Conservation (phyloP, 2,329 filamentous ascomycete species). For the Penicillium nordicum region DNA sequence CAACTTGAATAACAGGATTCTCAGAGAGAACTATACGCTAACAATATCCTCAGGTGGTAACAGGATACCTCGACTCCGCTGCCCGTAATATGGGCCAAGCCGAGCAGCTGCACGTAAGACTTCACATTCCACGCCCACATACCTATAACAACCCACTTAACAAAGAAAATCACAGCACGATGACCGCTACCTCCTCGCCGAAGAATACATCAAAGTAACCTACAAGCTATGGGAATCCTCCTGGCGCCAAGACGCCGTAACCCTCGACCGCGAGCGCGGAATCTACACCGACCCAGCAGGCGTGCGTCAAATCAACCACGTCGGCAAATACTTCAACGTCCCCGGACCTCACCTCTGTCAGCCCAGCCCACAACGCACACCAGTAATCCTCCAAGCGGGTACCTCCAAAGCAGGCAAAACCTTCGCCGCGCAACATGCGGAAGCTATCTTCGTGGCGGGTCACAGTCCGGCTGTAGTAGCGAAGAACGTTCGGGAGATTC, state of each 20-base stretch:
- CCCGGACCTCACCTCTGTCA: slow-evolving; percentile 65
- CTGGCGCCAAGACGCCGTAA: slow-evolving; percentile 65
- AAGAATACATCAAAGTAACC: slow-evolving; percentile 62
- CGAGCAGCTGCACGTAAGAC: slow-evolving; percentile 47
- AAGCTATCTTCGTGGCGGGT: slow-evolving; percentile 67
- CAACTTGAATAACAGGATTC: neutral
- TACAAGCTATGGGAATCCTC: slow-evolving; percentile 67
- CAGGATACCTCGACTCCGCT: slow-evolving; percentile 64
- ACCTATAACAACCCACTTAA: neutral
- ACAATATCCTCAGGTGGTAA: slow-evolving; percentile 53
- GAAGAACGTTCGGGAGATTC: slow-evolving; percentile 61
- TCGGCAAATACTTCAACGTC: slow-evolving; percentile 61
- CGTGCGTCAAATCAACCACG: slow-evolving; percentile 64
- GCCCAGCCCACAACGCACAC: slow-evolving; percentile 65
- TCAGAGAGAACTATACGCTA: neutral
- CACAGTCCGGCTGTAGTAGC: slow-evolving; percentile 61
- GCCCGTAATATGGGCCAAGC: slow-evolving; percentile 60
- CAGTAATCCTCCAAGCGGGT: slow-evolving; percentile 67
- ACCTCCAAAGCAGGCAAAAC: slow-evolving; percentile 63
- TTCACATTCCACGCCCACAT: neutral
- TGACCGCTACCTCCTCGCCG: slow-evolving; percentile 61
- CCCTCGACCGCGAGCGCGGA: slow-evolving; percentile 55
- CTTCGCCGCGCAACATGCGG: slow-evolving; percentile 68
- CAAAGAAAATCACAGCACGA: slow-evolving; percentile 52
- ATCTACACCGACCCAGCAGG: slow-evolving; percentile 58